Evolutionary conservation across 192 early-diverging fungal species (phyloP), one percentile per base, ranked within the genome.

Genomic region (Haplosporangium gracile): DNA sequence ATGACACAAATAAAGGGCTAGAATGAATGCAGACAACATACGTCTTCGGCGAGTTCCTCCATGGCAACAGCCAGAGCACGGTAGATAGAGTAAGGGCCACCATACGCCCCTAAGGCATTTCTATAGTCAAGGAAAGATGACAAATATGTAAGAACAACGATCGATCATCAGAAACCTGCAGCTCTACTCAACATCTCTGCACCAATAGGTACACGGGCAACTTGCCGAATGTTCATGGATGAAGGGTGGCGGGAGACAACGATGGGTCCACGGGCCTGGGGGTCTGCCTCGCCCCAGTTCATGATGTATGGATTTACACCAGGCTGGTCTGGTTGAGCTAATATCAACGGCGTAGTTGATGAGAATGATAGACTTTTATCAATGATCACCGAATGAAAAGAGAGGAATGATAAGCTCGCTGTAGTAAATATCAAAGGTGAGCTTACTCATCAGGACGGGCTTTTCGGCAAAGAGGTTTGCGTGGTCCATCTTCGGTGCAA

Each of bases 61-160:
- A 97, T 96, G 26, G 96, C 97, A 20, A 98, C 93, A 9, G 97
- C 96, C 45, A 98, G 83, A 5, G 96, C 96, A 69, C 95, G 95
- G 89, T 97, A 98, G 68, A 97, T 92, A 81, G 93, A 95, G 82
- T 98, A 97, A 18, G 96, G 93, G 26, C 96, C 97, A 76, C 96
- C 96, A 85, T 97, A 94, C 4, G 97, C 97, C 36, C 97, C 97
- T 70, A 97, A 96, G 29, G 97, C 96, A 88, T 98, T 98, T 83
- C 92, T 91, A 75, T 38, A 68, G 34, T 53, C 34, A 36, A 4
- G 6, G n/a, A 51, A 51, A 40, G 34, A 51, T 16, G 45, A 22
- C 26, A 55, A n/a, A 22, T 45, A 40, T 0, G n/a, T 45, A 2
- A 39, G 7, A 74, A 34, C 36, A 55, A 34, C 13, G 43, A 60